phyloP scores from a whole-genome alignment of 352 stramenopile species.

The Phytophthora gonapodyides region DNA sequence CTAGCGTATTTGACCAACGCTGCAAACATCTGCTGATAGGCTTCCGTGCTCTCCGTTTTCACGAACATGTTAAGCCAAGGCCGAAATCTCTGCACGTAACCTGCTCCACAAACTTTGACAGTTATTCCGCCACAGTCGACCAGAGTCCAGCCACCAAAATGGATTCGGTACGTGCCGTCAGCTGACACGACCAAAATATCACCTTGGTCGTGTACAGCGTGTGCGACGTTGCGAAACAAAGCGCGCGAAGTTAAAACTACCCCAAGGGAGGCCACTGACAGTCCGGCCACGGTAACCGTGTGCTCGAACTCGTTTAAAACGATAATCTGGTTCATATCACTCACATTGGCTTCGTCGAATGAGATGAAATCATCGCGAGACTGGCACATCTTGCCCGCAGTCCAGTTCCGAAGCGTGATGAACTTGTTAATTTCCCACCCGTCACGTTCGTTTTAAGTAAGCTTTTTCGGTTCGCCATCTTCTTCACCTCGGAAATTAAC shows the following conservation, averaged over 20 bases:
- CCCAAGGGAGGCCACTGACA: background rate
- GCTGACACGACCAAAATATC: conserved; percentile 6
- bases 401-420: too few relatives aligned
- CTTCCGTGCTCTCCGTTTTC: conserved; percentile 1
- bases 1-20: too few relatives aligned
- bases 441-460: conserved; percentile 4
- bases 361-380: background rate
- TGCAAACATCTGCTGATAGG: conserved; percentile 13
- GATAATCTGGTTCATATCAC: conserved; percentile 9
- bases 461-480: conserved; percentile 15
- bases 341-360: conserved; percentile 3
- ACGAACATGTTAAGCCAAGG: conserved; percentile 22
- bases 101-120: background rate
- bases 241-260: conserved; percentile 9
- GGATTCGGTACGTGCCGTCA: conserved; percentile 10
- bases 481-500: conserved; percentile 1
- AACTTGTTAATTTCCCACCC: too few relatives aligned
- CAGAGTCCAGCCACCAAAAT: conserved; percentile 12
- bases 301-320: conserved; percentile 15
- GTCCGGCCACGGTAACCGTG: background rate
- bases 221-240: conserved; percentile 9
- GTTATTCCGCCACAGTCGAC: conserved; percentile 12
- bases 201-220: conserved; percentile 1
- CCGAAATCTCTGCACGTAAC: conserved; percentile 13
- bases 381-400: conserved; percentile 14